Percentiles rank a stretch among this genome's conserved stretches.
Conservation (phyloP, 495 filamentous ascomycete genomes). For the Barbatosphaeria neglecta region DNA sequence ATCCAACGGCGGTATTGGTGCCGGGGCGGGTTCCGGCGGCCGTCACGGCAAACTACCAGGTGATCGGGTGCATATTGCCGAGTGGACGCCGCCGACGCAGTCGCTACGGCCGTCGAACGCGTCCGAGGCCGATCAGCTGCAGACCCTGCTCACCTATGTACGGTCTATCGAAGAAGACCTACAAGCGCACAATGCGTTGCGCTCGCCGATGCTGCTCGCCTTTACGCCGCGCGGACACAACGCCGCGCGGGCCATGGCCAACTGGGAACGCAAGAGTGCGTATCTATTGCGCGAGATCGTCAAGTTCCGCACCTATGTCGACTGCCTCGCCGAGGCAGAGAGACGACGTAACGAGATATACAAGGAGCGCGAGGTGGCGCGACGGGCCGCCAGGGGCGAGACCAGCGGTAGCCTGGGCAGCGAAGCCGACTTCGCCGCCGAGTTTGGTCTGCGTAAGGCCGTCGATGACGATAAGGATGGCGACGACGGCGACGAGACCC, state of each 20-base stretch:
- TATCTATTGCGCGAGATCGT: slow-evolving; percentile 91
- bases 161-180: slow-evolving; percentile 77
- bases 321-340: slow-evolving; percentile 48
- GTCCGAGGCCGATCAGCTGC: slow-evolving; percentile 69
- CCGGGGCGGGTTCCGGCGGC: slow-evolving; percentile 45
- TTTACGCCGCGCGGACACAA: slow-evolving; percentile 85
- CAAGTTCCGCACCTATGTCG: slow-evolving; percentile 92
- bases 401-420: slow-evolving; percentile 8
- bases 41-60: slow-evolving; percentile 55
- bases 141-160: slow-evolving; percentile 65
- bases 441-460: slow-evolving; percentile 1
- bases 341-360: slow-evolving; percentile 33
- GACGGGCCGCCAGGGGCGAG: slow-evolving; percentile 23
- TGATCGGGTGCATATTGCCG: slow-evolving; percentile 72
- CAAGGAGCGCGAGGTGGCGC: slow-evolving; percentile 31
- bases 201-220: slow-evolving; percentile 73
- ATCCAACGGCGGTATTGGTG: slow-evolving; percentile 47
- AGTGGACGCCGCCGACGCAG: slow-evolving; percentile 89
- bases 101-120: slow-evolving; percentile 74
- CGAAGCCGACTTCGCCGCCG: neutral
- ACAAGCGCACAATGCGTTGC: slow-evolving; percentile 72
- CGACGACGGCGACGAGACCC: slow-evolving; percentile 2
- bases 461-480: neutral
- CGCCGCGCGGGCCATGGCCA: slow-evolving; percentile 67
- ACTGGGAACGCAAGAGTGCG: slow-evolving; percentile 92